These are phyloP conservation scores for Diospyros lotus DNA, from an alignment of 148 eudicot genomes.

Conservation along the genomic window DNA sequence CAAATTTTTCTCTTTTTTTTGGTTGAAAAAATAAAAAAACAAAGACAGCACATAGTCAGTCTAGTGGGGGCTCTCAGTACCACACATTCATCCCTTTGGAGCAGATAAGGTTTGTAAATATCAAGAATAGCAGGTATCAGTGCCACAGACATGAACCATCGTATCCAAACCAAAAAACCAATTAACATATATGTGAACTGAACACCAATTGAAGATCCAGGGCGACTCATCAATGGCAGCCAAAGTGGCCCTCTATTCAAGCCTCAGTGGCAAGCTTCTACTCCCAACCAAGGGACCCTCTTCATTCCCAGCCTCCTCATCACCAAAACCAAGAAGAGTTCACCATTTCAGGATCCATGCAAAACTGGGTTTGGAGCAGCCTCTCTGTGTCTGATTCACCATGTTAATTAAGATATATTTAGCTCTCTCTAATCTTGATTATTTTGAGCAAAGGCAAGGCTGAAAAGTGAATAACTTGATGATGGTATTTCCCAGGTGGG, in stretches of 20 bases:
- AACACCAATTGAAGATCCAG: not conserved
- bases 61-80: no score
- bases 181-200: not conserved
- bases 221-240: constrained; percentile 47
- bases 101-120: constrained; percentile 11
- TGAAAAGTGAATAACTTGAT: not conserved
- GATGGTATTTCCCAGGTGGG: constrained; percentile 39
- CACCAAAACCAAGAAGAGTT: constrained; percentile 21
- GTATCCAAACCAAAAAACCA: constrained; percentile 17
- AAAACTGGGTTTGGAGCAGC: constrained; percentile 40
- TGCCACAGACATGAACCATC: constrained; percentile 16
- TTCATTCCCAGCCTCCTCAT: constrained; percentile 20
- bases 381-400: not conserved
- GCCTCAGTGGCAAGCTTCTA: constrained; percentile 31
- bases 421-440: not conserved
- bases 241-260: constrained; percentile 38
- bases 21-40: no score
- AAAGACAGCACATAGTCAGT: no score
- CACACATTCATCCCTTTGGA: not conserved
- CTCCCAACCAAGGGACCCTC: constrained; percentile 22
- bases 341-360: constrained; percentile 46
- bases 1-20: no score
- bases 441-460: no score
- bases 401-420: no score
- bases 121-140: not conserved